Evolutionary conservation across 1,139 yeast genomes (phyloP), one percentile per base, ranked within the genome.

Genomic region (Scheffersomyces cryptocercus): DNA sequence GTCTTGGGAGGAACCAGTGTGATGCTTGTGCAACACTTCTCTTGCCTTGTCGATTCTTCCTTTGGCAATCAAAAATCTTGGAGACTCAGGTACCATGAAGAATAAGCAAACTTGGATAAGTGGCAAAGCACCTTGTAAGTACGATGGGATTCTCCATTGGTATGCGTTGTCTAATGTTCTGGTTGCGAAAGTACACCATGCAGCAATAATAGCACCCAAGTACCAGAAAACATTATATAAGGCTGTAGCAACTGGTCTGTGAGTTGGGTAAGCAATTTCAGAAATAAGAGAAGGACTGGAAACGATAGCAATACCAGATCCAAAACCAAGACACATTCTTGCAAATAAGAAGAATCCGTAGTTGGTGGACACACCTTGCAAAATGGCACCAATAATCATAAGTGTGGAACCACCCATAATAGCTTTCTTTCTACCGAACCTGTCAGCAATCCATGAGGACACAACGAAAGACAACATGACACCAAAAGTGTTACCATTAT

Each of bases 161-260:
- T 54, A 55, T 48, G 66, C 60, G 36, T 51, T 53, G 28, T 50
- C 40, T 11, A 70, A 50, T 12, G 58, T 55, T 45, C 70, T 64
- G 12, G 80, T 69, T 40, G 82, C 82, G 48, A 67, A 76, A 3
- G 81, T 70, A 31, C 75, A 68, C 77, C 81, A 72, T 2, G 85
- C 78, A 6, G 84, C 84, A 38, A 81, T 53, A 32, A 76, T 59
- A 8, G 84, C 77, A 35, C 85, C 85, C 38, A 78, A 53, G 39
- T 54, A 54, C 58, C 56, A 54, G 33, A 52, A 50, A 68, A 76
- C 79, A 76, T 75, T 77, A 56, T 72, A 79, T 38, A 69, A 59
- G 24, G 77, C 64, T 26, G 83, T 77, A 29, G 67, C 55, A 20
- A 65, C 64, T 14, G 71, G 72, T 57, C 85, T 66, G 49, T 74